A percentile compares a stretch with the other conserved stretches of the same genome.
These are phyloP conservation scores for Botrytis galanthina DNA, from an alignment of 2,329 filamentous ascomycete species.

Conservation along the genomic window DNA sequence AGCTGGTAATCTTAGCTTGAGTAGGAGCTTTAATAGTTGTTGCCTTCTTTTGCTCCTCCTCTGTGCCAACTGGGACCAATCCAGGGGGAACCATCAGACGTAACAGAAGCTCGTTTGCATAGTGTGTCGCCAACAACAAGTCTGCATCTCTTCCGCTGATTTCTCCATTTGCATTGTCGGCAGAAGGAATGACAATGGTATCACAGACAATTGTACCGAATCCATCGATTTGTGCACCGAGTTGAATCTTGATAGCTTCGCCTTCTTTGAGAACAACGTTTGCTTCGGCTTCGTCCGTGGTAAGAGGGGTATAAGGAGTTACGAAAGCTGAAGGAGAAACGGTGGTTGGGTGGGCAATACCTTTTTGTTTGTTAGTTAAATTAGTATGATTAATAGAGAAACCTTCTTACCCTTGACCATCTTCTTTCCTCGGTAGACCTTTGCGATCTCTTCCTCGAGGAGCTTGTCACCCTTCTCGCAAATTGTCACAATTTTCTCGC, in stretches of 20 bases:
- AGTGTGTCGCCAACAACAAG: constrained; percentile 85
- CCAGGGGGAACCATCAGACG: constrained; percentile 91
- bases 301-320: constrained; percentile 93
- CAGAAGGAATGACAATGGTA: constrained; percentile 71
- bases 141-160: constrained; percentile 79
- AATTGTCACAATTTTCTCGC: constrained; percentile 88
- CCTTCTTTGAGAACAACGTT: constrained; percentile 74
- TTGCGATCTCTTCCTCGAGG: constrained; percentile 85
- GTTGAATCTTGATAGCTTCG: constrained; percentile 94
- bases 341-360: constrained; percentile 90
- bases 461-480: constrained; percentile 96
- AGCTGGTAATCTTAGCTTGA: constrained; percentile 79
- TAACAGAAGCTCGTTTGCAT: constrained; percentile 91
- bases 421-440: constrained; percentile 99
- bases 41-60: constrained; percentile 95
- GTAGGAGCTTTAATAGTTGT: constrained; percentile 77
- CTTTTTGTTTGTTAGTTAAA: constrained; percentile 45
- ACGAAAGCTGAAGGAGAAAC: constrained; percentile 92
- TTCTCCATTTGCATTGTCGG: constrained; percentile 59
- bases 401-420: constrained; percentile 70
- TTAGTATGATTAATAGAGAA: constrained; percentile 32
- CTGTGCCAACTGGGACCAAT: constrained; percentile 74
- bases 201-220: constrained; percentile 96
- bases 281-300: constrained; percentile 82
- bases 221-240: constrained; percentile 98